Evolutionary conservation across 176 grass and related monocot genomes (phyloP).

Genomic region (Rhipidocladum racemiflorum): DNA sequence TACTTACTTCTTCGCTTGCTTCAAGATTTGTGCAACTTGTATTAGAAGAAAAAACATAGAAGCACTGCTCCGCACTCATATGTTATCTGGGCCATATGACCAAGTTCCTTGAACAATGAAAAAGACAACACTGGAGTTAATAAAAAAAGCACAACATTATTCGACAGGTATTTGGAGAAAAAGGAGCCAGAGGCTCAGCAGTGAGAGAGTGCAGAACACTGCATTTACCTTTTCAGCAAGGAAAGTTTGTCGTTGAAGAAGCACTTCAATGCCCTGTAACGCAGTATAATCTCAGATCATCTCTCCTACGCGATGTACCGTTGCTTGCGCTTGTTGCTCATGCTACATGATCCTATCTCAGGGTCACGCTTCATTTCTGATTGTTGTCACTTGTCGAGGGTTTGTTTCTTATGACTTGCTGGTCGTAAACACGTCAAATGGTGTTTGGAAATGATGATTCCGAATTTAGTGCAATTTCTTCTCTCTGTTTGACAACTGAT

Average conservation of each 20-base stretch:
- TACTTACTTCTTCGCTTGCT: no score
- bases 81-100: not conserved
- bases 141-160: not conserved
- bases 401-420: not conserved
- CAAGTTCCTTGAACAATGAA: not conserved
- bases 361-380: not conserved
- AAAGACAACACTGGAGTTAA: not conserved
- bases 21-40: no score
- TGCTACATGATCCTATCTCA: not conserved
- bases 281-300: not conserved
- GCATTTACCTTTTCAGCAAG: conserved; percentile 19
- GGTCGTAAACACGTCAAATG: conserved; percentile 12
- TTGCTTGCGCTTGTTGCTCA: not conserved
- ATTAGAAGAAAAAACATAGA: no score
- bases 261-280: not conserved
- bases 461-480: not conserved
- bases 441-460: not conserved
- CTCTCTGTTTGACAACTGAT: not conserved
- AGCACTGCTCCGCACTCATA: no score
- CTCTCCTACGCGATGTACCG: not conserved
- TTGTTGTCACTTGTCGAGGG: not conserved
- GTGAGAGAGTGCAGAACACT: conserved; percentile 14
- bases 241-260: conserved; percentile 3
- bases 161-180: conserved; percentile 59
- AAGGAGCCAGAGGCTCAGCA: conserved; percentile 54